Evolutionary conservation across 495 filamentous ascomycete genomes (phyloP).

Genomic region (Xylaria flabelliformis): DNA sequence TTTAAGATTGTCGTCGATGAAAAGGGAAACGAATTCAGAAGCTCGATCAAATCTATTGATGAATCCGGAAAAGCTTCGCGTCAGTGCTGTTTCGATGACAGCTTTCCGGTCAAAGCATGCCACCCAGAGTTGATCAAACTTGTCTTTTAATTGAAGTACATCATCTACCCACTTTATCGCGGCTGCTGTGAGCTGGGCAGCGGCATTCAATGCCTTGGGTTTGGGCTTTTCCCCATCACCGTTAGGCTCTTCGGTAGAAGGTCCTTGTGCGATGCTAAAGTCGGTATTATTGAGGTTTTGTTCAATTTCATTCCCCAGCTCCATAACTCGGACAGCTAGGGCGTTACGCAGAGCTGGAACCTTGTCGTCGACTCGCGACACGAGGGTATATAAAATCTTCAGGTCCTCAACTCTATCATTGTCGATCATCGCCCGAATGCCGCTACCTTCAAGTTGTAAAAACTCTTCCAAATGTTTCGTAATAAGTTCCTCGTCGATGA

Average conservation of each 20-base stretch:
- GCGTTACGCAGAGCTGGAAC: slow-evolving; percentile 73
- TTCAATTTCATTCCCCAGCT: slow-evolving; percentile 84
- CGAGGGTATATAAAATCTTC: slow-evolving; percentile 75
- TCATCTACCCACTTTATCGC: slow-evolving; percentile 97
- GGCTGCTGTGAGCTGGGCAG: slow-evolving; percentile 69
- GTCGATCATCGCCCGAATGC: slow-evolving; percentile 88
- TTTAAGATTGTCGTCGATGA: slow-evolving; percentile 96
- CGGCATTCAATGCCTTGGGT: slow-evolving; percentile 46
- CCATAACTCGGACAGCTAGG: slow-evolving; percentile 75
- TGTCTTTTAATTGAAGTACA: slow-evolving; percentile 82
- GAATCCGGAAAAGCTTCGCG: slow-evolving; percentile 84
- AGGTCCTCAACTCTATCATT: slow-evolving; percentile 82
- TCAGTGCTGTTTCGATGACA: slow-evolving; percentile 77
- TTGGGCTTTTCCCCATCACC: slow-evolving; percentile 55
- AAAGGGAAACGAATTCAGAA: slow-evolving; percentile 93
- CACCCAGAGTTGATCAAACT: slow-evolving; percentile 81
- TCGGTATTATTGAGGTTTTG: slow-evolving; percentile 61
- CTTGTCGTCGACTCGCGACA: slow-evolving; percentile 76
- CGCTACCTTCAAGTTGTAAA: slow-evolving; percentile 81
- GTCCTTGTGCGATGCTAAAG: slow-evolving; percentile 51
- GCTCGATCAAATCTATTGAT: slow-evolving; percentile 85
- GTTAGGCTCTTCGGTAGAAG: slow-evolving; percentile 55
- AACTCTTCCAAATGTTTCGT: slow-evolving; percentile 77
- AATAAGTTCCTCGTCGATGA: slow-evolving; percentile 84
- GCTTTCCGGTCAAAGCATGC: slow-evolving; percentile 76